These are phyloP conservation scores for Eucalyptus cladocalyx DNA, from an alignment of 345 rosid species.

Conservation along the genomic window DNA sequence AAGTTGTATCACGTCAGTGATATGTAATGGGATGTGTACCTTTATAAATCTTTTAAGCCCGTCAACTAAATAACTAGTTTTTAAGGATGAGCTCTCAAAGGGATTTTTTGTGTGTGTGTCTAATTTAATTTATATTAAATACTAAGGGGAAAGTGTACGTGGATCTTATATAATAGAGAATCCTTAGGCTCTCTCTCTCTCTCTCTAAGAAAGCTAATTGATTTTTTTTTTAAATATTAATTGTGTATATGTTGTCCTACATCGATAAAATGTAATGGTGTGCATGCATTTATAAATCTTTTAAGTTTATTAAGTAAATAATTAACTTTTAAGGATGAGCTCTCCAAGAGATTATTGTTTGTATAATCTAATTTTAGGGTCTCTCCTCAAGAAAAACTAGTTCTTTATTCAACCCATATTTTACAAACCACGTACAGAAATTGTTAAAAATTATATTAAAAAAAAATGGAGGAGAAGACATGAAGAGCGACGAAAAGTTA, in stretches of 20 bases:
- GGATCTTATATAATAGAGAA: too few relatives aligned
- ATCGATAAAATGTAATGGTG: background rate
- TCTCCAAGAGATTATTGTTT: background rate
- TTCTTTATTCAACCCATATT: background rate
- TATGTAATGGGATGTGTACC: background rate
- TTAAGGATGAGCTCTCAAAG: background rate
- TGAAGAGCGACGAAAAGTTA: too few relatives aligned
- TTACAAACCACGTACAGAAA: background rate
- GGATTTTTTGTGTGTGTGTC: background rate
- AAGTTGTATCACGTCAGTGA: background rate
- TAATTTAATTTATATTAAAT: too few relatives aligned
- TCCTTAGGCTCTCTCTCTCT: too few relatives aligned
- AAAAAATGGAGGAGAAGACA: background rate
- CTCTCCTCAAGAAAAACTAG: background rate
- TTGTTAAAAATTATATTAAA: too few relatives aligned
- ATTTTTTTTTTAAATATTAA: background rate
- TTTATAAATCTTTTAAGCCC: background rate
- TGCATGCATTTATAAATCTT: background rate
- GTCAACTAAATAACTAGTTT: background rate
- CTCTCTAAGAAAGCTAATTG: background rate
- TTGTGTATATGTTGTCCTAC: background rate
- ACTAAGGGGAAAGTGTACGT: too few relatives aligned
- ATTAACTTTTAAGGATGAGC: background rate
- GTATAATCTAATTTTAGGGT: background rate
- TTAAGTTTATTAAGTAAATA: background rate